Evolutionary conservation across 495 filamentous ascomycete genomes (phyloP), one percentile per base, ranked within the genome.

Genomic region (Pseudoneurospora amorphoporcata): DNA sequence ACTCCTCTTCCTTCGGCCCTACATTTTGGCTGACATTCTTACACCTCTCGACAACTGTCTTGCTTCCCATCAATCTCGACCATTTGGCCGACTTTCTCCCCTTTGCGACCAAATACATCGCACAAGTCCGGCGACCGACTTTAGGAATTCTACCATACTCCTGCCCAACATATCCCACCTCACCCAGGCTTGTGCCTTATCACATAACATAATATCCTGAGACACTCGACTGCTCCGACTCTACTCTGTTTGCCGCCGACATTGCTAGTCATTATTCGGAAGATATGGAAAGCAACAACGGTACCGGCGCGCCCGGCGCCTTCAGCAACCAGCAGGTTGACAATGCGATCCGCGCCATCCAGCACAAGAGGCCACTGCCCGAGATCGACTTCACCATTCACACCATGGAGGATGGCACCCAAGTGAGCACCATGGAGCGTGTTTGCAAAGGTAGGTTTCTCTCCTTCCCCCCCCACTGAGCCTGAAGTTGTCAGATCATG

Each of bases 301-400:
- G 78, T 73, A 76, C 80, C 72, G 74, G 73, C 73, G 71, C 77
- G 72, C 71, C 79, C 68, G 73, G 70, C 72, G 73, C 77, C 29
- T 72, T 69, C 42, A 76, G 79, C 35, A 83, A 75, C 71, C 76
- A 79, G 70, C 87, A 89, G 80, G 86, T 89, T 75, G 88, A 90
- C 78, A 90, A 90, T 86, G 86, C 88, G 71, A 87, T 90, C 73
- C 92, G 92, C 78, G 95, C 95, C 70, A 90, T 99, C 80, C 89
- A 87, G 78, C 87, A 98, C 74, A 99, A 98, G 89, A 93, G 90
- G 83, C 93, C 94, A 68, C 88, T 94, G 68, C 95, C 95, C 40
- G 95, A 99, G 86, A 98, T 99, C 79, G 95, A 99, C 83, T 98
- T 98, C 81, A 94, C 94, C 68, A 88, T 99, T 76, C 95, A 99